Evolutionary conservation across 352 stramenopile species (phyloP), one percentile per base, ranked within the genome.

Genomic region (Phytophthora meadii): DNA sequence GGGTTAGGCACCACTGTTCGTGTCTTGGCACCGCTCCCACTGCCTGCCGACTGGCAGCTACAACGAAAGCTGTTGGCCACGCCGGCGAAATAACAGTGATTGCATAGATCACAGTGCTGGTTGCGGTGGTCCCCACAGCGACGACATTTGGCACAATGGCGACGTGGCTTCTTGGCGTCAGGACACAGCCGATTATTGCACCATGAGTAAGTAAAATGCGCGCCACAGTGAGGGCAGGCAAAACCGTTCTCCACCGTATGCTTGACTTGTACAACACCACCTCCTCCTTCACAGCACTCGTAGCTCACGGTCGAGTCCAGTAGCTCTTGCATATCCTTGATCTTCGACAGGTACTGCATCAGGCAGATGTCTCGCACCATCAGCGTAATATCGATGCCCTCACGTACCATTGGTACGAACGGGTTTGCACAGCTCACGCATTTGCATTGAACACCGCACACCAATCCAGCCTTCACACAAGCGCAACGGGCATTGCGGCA

Each of bases 21-120:
- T 45, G 77, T 75, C 57, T 86, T 88, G 19, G 71, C 46, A 28
- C 79, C 72, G 56, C 51, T 76, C 7, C 61, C 62, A 11, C 72
- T 68, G 17, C 66, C 61, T 28, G 55, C 54, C 11, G 65, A 73
- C 57, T 89, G 85, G 56, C 86, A 94, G 59, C 81, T 92, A 57
- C 86, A 94, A 53, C 81, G 76, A 34, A 94, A 94, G 57, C 86
- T 94, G 58, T 94, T 94, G 28, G 86, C 86, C 30, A 94, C 86
- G 19, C 86, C 86, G 8, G 86, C 86, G 76, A 94, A 94, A 66
- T 93, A 94, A 62, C 86, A 94, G 61, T 92, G 86, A 47, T 91
- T 90, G 65, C 86, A 94, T 19, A 85, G 70, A 56, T 94, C 81
- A 41, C 86, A 94, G 61, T 94, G 86, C 68, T 90, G 79, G 53